A percentile compares a stretch with the other conserved stretches of the same genome.
phyloP scores from a whole-genome alignment of 768 basidiomycete genomes.

The Hericium rajendrae region DNA sequence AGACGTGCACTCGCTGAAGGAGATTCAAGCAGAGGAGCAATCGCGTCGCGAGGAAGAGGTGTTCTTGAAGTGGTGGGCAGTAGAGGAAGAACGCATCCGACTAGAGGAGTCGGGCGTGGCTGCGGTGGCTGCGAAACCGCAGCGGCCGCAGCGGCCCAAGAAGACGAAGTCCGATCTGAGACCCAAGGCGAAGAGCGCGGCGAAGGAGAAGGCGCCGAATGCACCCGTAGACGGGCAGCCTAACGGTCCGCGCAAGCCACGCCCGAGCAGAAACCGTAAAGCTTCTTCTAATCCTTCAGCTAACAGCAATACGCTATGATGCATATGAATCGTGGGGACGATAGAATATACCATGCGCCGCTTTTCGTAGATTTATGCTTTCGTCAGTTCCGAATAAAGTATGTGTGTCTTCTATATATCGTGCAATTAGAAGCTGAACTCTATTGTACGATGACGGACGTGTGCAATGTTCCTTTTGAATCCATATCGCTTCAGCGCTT shows the following conservation, averaged over 20 bases:
- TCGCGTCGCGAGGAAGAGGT: constrained; percentile 34
- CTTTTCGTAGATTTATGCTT: too few relatives aligned
- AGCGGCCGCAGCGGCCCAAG: not conserved
- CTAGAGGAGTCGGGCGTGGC: constrained; percentile 29
- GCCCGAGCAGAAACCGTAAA: too few relatives aligned
- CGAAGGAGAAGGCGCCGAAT: not conserved
- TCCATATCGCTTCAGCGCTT: too few relatives aligned
- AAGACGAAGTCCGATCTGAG: not conserved
- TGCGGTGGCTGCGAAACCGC: not conserved
- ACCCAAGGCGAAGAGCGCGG: not conserved
- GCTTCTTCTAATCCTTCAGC: too few relatives aligned
- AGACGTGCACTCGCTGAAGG: constrained; percentile 55
- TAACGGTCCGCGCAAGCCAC: not conserved
- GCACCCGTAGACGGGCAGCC: not conserved
- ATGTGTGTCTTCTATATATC: too few relatives aligned
- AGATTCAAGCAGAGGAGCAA: constrained; percentile 83
- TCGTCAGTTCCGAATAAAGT: too few relatives aligned
- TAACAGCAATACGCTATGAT: too few relatives aligned
- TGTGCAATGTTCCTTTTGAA: too few relatives aligned
- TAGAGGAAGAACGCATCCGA: constrained; percentile 67
- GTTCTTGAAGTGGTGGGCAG: constrained; percentile 85
- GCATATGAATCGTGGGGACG: too few relatives aligned
- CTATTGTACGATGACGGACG: too few relatives aligned
- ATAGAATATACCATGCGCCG: too few relatives aligned
- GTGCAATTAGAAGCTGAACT: too few relatives aligned